Evolutionary conservation across 208 protist genomes (phyloP).

Genomic region (Acanthamoeba culbertsoni): DNA sequence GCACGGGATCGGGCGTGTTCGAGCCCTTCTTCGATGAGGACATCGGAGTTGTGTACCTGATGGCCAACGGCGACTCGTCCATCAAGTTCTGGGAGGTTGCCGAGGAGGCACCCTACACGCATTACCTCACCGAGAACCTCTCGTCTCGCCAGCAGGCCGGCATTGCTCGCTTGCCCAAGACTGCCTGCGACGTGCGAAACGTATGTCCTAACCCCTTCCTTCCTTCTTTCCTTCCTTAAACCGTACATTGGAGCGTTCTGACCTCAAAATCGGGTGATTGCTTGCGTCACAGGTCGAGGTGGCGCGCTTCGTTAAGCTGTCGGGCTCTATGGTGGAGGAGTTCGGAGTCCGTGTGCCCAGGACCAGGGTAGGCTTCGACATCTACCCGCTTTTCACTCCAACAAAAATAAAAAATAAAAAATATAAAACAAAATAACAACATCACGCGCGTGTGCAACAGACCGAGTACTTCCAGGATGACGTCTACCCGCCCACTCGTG

Average conservation of each 20-base stretch:
- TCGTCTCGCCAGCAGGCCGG: constrained; percentile 48
- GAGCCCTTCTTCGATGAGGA: constrained; percentile 76
- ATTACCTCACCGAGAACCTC: constrained; percentile 43
- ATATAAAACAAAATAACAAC: not conserved
- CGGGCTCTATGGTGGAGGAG: constrained; percentile 59
- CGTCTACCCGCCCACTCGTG: constrained; percentile 66
- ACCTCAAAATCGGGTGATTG: no score
- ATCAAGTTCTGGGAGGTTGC: constrained; percentile 55
- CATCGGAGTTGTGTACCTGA: constrained; percentile 70
- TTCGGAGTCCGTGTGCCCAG: constrained; percentile 68
- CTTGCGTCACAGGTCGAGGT: constrained; percentile 52
- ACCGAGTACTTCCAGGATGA: constrained; percentile 73
- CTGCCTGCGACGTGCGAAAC: constrained; percentile 52
- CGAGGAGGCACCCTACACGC: constrained; percentile 47
- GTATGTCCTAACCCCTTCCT: not conserved
- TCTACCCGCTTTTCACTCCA: not conserved
- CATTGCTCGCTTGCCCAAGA: constrained; percentile 65
- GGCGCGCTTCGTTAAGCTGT: constrained; percentile 66
- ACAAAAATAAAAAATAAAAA: not conserved
- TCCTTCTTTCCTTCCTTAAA: not conserved
- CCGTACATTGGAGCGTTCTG: no score
- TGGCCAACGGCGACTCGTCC: constrained; percentile 30
- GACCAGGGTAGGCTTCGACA: not conserved
- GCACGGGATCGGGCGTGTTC: constrained; percentile 72
- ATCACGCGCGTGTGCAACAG: not conserved